Evolutionary conservation across 2,329 filamentous ascomycete genomes (phyloP).

Genomic region (Xylogone sp.): DNA sequence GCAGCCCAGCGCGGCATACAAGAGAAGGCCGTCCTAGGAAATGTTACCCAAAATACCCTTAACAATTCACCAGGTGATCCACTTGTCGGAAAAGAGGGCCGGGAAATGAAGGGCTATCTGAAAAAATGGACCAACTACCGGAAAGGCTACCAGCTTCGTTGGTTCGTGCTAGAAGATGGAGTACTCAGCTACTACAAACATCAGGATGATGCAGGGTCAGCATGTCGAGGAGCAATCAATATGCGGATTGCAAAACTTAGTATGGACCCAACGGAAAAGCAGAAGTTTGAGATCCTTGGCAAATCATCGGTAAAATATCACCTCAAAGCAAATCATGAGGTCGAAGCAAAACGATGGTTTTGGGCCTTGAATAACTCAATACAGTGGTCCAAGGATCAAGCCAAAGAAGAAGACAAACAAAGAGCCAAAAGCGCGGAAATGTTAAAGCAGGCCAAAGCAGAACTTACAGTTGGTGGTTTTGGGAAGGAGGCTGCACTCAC

Average conservation of each 20-base stretch:
- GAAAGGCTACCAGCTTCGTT: constrained; percentile 91
- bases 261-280: constrained; percentile 97
- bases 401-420: constrained; percentile 80
- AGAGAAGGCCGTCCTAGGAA: constrained; percentile 91
- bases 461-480: constrained; percentile 51
- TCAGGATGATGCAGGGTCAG: constrained; percentile 93
- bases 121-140: constrained; percentile 99
- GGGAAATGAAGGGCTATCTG: constrained; percentile 97
- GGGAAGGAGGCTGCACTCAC: constrained; percentile 14
- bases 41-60: constrained; percentile 51
- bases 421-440: constrained; percentile 71
- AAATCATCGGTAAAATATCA: constrained; percentile 99
- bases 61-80: constrained; percentile 54
- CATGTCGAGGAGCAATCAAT: constrained; percentile 96
- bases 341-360: constrained; percentile 98
- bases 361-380: constrained; percentile 99
- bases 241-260: constrained; percentile 94
- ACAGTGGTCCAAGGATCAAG: constrained; percentile 96
- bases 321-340: constrained; percentile 94
- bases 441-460: constrained; percentile 74
- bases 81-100: constrained; percentile 75
- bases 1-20: constrained; percentile 94
- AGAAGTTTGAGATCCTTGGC: constrained; percentile 94
- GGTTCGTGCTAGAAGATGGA: constrained; percentile 97
- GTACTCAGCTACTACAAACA: constrained; percentile 99